Evolutionary conservation across 2,329 filamentous ascomycete genomes (phyloP).

Genomic region (Metarhizium brunneum): DNA sequence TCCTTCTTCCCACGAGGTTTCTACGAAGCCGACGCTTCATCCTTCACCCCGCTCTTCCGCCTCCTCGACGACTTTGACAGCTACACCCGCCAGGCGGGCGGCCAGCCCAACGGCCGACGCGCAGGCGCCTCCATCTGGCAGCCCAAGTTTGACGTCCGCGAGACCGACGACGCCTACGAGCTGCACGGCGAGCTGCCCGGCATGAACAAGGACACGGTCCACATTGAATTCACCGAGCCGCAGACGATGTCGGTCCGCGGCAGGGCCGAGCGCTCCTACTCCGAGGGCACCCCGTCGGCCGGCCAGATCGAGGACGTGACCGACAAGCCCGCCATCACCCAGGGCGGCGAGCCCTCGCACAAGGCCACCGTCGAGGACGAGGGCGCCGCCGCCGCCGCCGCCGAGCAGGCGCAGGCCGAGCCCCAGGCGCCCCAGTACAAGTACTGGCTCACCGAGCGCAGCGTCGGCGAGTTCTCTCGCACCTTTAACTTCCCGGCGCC

Average conservation of each 20-base stretch:
- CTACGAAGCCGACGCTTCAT: constrained; percentile 36
- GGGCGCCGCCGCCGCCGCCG: constrained; percentile 12
- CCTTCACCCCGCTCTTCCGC: constrained; percentile 46
- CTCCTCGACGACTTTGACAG: constrained; percentile 49
- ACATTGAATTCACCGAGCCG: constrained; percentile 65
- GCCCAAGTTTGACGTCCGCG: constrained; percentile 65
- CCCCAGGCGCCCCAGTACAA: constrained; percentile 25
- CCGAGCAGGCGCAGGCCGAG: constrained; percentile 10
- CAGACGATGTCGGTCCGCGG: constrained; percentile 61
- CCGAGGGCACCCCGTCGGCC: constrained; percentile 29
- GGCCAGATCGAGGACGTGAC: constrained; percentile 31
- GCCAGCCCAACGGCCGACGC: constrained; percentile 2
- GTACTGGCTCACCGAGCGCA: constrained; percentile 60
- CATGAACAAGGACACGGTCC: constrained; percentile 59
- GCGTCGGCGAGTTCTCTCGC: constrained; percentile 54
- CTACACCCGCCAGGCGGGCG: constrained; percentile 28
- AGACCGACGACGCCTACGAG: constrained; percentile 55
- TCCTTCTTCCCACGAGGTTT: constrained; percentile 48
- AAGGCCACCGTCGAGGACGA: constrained; percentile 54
- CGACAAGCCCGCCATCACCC: constrained; percentile 24
- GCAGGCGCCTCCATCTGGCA: constrained; percentile 39
- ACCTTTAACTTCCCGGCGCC: constrained; percentile 55
- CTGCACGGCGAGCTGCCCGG: constrained; percentile 70
- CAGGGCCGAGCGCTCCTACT: constrained; percentile 50
- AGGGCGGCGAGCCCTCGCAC: constrained; percentile 27